A percentile compares a stretch with the other conserved stretches of the same genome.
Conservation (phyloP, 768 basidiomycete genomes). For the Termitomyces sp. region DNA sequence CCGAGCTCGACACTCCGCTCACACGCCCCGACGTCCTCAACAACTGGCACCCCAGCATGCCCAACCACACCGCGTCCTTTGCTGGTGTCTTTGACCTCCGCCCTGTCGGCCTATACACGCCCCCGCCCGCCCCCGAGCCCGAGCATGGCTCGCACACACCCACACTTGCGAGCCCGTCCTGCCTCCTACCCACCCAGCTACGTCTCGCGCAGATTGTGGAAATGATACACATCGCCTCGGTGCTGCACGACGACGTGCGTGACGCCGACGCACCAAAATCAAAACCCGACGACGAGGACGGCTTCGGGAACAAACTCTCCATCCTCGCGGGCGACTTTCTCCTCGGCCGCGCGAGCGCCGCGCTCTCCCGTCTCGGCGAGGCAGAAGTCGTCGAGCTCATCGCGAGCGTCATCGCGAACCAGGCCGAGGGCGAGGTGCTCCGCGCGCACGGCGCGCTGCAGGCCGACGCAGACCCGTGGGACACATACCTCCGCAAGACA, state of each 20-base stretch:
- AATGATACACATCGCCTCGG: conserved; percentile 95
- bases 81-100: conserved; percentile 50
- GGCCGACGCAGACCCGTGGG: conserved; percentile 62
- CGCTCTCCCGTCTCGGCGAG: conserved; percentile 82
- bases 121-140: conserved; percentile 27
- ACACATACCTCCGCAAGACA: conserved; percentile 57
- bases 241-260: conserved; percentile 90
- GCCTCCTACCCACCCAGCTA: conserved; percentile 81
- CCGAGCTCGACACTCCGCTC: conserved; percentile 76
- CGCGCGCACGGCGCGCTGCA: conserved; percentile 57
- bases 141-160: conserved; percentile 17
- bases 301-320: conserved; percentile 89
- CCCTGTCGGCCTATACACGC: conserved; percentile 30
- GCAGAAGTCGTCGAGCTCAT: conserved; percentile 92
- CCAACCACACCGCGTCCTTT: conserved; percentile 73
- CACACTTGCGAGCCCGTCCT: conserved; percentile 28
- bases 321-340: conserved; percentile 96
- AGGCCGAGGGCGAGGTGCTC: conserved; percentile 96
- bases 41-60: conserved; percentile 89
- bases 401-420: conserved; percentile 86
- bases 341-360: conserved; percentile 85
- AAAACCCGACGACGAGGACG: conserved; percentile 30
- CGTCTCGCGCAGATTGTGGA: conserved; percentile 95
- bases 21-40: conserved; percentile 78
- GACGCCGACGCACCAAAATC: conserved; percentile 67